These are phyloP conservation scores for Sanguinoderma infundibulare DNA, from an alignment of 1,284 basidiomycete genomes.

Conservation along the genomic window DNA sequence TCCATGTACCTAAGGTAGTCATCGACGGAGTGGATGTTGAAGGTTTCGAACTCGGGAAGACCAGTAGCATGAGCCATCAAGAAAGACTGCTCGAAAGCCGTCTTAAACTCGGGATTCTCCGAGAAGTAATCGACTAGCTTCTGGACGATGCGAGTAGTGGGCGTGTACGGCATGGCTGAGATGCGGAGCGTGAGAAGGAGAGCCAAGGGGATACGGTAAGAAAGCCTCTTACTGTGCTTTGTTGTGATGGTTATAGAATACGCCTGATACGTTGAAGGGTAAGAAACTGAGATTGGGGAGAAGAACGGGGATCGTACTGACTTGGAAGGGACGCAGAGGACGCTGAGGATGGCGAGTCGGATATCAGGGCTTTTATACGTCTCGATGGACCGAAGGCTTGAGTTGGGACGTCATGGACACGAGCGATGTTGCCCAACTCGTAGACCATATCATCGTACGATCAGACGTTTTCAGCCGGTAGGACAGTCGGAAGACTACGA, in stretches of 20 bases:
- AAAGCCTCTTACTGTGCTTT: background rate
- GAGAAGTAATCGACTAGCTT: conserved; percentile 18
- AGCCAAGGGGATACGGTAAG: background rate
- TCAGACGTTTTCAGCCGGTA: background rate
- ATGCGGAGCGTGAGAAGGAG: background rate
- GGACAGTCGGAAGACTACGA: background rate
- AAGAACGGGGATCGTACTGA: background rate
- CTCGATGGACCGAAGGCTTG: too few species aligned
- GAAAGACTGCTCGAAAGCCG: conserved; percentile 17
- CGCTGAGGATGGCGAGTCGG: background rate
- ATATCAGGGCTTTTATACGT: background rate
- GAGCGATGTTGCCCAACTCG: too few species aligned
- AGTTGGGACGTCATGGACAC: too few species aligned
- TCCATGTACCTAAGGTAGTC: conserved; percentile 20
- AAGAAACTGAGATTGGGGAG: background rate
- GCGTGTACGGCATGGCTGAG: background rate
- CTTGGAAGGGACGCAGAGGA: background rate
- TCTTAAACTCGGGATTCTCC: conserved; percentile 19
- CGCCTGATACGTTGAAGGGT: background rate
- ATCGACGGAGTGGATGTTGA: conserved; percentile 19
- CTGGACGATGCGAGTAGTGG: conserved; percentile 16
- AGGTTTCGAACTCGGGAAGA: conserved; percentile 16
- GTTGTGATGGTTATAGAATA: background rate
- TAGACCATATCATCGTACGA: background rate
- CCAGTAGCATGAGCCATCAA: conserved; percentile 9